Evolutionary conservation across 1,284 basidiomycete species (phyloP), one percentile per base, ranked within the genome.

Genomic region (Hemileia vastatrix): DNA sequence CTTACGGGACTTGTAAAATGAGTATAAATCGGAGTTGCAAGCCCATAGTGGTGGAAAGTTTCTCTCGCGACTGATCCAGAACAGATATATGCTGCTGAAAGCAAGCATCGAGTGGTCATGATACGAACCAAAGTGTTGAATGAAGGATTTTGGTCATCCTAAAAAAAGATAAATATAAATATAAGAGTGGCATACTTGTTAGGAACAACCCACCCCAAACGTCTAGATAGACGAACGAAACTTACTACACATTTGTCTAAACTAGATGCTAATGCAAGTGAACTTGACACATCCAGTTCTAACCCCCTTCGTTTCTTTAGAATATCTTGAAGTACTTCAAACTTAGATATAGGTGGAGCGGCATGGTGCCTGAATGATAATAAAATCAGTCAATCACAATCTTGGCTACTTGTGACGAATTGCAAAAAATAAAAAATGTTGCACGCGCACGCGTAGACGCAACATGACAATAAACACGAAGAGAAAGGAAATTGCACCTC

Each of bases 41-140:
- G 83, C 59, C 95, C 95, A 75, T 99, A 98, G 77, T 98, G 95
- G 1, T 88, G 86, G 75, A 96, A 99, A 0, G 90, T 87, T 70
- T 96, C 92, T 64, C 87, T 84, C 0, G 86, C 84, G 3, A 97
- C 91, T 68, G 88, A 91, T 6, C 95, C 95, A 0, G 92, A 88
- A 74, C 90, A 92, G 78, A 98, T 97, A 77, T 99, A 98, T 76
- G 98, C 95, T 27, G 95, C 95, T 0, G 92, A 87, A 18, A 97
- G 81, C 95, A 99, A 97, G 76, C 95, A 98, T 18, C 95, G 81
- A 1, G 95, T 98, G 1, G 95, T 93, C 92, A 99, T 97, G 77
- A 99, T 97, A 49, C 95, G 85, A 51, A 98, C 93, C 11, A 98
- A 83, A 0, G 92, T 98, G 75, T 98, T 98, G 81, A 98, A 97